A percentile compares a stretch with the other conserved stretches of the same genome.
These are phyloP conservation scores for Fragilariopsis cylindrus DNA, from an alignment of 108 stramenopile species.

Conservation along the genomic window DNA sequence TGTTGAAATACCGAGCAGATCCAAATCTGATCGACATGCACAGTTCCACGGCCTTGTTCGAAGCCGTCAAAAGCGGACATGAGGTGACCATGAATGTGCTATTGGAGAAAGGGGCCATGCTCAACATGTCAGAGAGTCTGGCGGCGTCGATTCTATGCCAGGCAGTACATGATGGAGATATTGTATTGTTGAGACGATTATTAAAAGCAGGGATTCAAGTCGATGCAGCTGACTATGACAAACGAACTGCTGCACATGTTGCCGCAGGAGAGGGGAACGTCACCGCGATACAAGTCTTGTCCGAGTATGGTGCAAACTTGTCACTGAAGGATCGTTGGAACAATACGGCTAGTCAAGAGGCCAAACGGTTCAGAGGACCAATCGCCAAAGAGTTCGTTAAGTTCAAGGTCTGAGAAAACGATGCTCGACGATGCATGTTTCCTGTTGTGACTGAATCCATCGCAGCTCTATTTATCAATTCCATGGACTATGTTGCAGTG, in stretches of 20 bases:
- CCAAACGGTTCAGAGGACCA: conserved; percentile 7
- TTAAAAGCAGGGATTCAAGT: conserved; percentile 54
- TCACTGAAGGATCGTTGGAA: conserved; percentile 45
- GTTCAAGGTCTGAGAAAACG: no score
- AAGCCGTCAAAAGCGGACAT: conserved; percentile 66
- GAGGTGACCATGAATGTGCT: conserved; percentile 45
- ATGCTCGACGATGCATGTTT: no score
- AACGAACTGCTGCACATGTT: conserved; percentile 54
- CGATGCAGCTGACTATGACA: conserved; percentile 63
- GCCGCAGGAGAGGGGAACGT: conserved; percentile 60
- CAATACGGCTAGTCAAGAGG: conserved; percentile 38
- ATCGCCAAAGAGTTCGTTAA: no score
- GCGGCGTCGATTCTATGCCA: conserved; percentile 57
- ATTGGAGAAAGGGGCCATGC: conserved; percentile 31
- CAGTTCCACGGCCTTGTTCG: conserved; percentile 56
- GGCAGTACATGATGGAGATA: conserved; percentile 64
- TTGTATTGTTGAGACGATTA: conserved; percentile 39
- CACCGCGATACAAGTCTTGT: conserved; percentile 40
- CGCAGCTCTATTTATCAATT: no score
- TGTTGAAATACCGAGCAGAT: conserved; percentile 54
- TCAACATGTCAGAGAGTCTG: conserved; percentile 42
- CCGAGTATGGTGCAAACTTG: conserved; percentile 48
- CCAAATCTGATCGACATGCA: conserved; percentile 71
- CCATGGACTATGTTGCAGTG: no score
- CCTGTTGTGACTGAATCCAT: no score